Conservation (phyloP, 1,139 yeast genomes). For the Suhomyces terraborum region DNA sequence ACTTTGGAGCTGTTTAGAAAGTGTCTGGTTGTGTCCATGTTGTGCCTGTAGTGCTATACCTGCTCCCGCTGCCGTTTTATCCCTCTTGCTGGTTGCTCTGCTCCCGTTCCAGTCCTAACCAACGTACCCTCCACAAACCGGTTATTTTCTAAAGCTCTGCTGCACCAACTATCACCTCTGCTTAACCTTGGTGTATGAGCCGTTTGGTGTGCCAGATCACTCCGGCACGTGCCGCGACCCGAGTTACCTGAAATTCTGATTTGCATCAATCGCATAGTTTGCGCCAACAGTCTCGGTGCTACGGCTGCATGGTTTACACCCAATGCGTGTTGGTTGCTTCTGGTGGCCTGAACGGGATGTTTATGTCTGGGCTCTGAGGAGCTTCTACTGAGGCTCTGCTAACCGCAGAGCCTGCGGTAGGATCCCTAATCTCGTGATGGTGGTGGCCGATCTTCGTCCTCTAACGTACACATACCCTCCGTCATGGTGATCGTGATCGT, state of each 20-base stretch:
- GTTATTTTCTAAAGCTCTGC: conserved; percentile 1
- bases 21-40: no score
- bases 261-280: conserved; percentile 1
- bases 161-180: no score
- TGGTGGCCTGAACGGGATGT: conserved; percentile 9
- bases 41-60: no score
- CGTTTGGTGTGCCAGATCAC: conserved; percentile 6
- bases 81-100: no score
- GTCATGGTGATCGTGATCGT: no score
- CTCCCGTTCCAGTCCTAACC: no score
- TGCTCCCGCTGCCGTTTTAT: no score
- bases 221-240: conserved; percentile 10
- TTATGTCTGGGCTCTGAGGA: conserved; percentile 7
- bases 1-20: no score
- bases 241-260: conserved; percentile 9
- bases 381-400: no score
- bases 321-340: conserved; percentile 1
- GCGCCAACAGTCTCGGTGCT: conserved; percentile 4
- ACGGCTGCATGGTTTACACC: not conserved
- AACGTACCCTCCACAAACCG: not conserved
- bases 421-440: not conserved
- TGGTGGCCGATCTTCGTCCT: no score
- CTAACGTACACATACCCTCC: no score
- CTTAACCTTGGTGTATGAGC: conserved; percentile 5
- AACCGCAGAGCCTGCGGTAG: no score